Base-by-base conservation (phyloP, 768 basidiomycete genomes). In the Lactarius akahatsu region DNA sequence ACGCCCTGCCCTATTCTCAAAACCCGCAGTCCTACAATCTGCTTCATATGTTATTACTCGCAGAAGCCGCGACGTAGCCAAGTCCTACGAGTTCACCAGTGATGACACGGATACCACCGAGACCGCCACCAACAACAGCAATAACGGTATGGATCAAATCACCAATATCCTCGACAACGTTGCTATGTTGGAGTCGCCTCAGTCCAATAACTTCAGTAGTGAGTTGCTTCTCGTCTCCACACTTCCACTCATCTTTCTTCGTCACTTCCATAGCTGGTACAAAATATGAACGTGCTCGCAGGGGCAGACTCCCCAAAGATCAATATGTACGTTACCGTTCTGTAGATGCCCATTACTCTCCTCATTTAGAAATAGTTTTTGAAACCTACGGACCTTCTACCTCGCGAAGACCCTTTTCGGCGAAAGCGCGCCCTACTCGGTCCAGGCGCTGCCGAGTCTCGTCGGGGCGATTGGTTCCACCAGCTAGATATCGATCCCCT, bases 401-500 rank as follows among this genome's bases (percentile, higher is more conserved):
- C 79, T n/a, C 73, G 67, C 61, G 75, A 65, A 59, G 68, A 62
- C n/a, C 45, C 59, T 28, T 59, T 55, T 15, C 58, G 57, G 30
- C 68, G 61, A 41, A 69, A 68, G 59, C 76, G 78, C 32, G 72
- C 82, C 8, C 72, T 78, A 16, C 82, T 89, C 16, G 89, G 85
- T 47, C 91, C 89, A 38, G 76, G 80, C 26, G 80, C 82, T 10
- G 73, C 78, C 38, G 77, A 84, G 59, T 85, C 92, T 4, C 82
- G 81, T 34, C 72, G 78, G 32, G 74, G 76, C 9, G 95, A 97
- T 75, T 75, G 85, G 30, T 91, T 96, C 77, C 78, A 87, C 76
- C 85, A 89, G 70, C 80, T 90, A 36, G 78, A 80, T 64, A 80
- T 95, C 69, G 87, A 94, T 75, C 94, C 94, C 0, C 77, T 94